A percentile compares a stretch with the other conserved stretches of the same genome.
phyloP scores from a whole-genome alignment of 768 basidiomycete genomes.

The Amanita fuliginea region DNA sequence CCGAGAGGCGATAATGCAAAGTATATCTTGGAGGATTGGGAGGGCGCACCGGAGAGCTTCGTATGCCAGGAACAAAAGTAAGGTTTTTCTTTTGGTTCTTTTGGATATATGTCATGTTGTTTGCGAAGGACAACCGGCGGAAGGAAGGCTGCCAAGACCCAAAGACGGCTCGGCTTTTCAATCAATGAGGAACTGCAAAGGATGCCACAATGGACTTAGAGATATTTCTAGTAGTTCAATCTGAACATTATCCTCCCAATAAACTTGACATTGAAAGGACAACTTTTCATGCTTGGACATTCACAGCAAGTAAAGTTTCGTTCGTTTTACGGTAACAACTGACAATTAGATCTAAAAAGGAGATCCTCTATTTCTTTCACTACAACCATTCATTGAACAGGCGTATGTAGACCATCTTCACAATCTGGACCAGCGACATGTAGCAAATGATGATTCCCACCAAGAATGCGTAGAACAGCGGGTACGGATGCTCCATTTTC shows the following conservation, averaged over 20 bases:
- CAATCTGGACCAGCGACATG: neutral
- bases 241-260: neutral
- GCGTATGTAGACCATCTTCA: constrained; percentile 3
- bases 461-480: constrained; percentile 1
- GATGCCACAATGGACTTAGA: constrained; percentile 4
- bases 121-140: constrained; percentile 66
- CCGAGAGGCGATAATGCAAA: constrained; percentile 40
- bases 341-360: neutral
- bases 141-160: constrained; percentile 82
- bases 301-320: no score
- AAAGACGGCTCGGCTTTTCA: constrained; percentile 73
- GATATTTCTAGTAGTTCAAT: neutral
- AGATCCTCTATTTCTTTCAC: neutral
- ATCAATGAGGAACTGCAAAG: constrained; percentile 50
- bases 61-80: constrained; percentile 94
- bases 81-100: constrained; percentile 13
- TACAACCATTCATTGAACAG: neutral
- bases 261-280: no score
- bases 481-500: neutral
- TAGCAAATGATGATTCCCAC: constrained; percentile 1
- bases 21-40: constrained; percentile 91
- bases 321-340: neutral
- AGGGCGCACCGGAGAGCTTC: constrained; percentile 93
- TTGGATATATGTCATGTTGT: constrained; percentile 2
- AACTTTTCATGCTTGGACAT: no score